Evolutionary conservation across 2,329 filamentous ascomycete genomes (phyloP).

Genomic region (Grosmannia clavigera): DNA sequence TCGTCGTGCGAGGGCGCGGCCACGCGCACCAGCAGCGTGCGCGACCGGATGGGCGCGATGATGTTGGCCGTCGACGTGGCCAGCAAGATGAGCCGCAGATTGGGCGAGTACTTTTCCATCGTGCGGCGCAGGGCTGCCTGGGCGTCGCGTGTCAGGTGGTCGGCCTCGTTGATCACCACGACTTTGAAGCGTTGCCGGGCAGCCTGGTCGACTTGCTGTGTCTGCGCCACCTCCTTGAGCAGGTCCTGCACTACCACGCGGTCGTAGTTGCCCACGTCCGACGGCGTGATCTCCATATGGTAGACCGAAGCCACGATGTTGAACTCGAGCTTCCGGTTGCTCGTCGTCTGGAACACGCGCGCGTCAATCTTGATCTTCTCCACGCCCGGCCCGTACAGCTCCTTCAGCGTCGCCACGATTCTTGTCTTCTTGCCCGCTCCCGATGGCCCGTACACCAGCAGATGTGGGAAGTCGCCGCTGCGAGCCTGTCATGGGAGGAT

Average conservation of each 20-base stretch:
- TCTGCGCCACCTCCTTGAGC: constrained; percentile 95
- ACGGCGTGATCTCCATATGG: constrained; percentile 95
- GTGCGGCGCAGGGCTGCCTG: constrained; percentile 89
- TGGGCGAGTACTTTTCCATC: constrained; percentile 99
- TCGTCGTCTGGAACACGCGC: constrained; percentile 87
- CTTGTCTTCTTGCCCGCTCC: constrained; percentile 97
- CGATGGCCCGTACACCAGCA: constrained; percentile 92
- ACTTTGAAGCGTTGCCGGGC: constrained; percentile 95
- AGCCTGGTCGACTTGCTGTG: constrained; percentile 90
- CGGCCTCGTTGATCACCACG: constrained; percentile 97
- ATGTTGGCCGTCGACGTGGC: constrained; percentile 97
- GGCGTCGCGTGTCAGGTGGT: constrained; percentile 84
- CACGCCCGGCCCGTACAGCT: constrained; percentile 90
- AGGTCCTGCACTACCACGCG: constrained; percentile 91
- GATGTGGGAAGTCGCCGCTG: constrained; percentile 94
- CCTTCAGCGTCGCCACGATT: constrained; percentile 88
- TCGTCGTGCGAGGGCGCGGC: constrained; percentile 77
- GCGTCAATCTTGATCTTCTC: constrained; percentile 99
- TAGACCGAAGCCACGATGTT: constrained; percentile 97
- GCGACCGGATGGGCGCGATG: constrained; percentile 91
- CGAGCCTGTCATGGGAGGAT: constrained; percentile 51
- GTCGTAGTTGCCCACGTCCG: constrained; percentile 93
- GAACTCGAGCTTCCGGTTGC: constrained; percentile 97
- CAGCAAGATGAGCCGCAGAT: constrained; percentile 78
- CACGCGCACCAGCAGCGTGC: constrained; percentile 83